Evolutionary conservation across 2,329 filamentous ascomycete genomes (phyloP), one percentile per base, ranked within the genome.

Genomic region (Phoma herbarum): DNA sequence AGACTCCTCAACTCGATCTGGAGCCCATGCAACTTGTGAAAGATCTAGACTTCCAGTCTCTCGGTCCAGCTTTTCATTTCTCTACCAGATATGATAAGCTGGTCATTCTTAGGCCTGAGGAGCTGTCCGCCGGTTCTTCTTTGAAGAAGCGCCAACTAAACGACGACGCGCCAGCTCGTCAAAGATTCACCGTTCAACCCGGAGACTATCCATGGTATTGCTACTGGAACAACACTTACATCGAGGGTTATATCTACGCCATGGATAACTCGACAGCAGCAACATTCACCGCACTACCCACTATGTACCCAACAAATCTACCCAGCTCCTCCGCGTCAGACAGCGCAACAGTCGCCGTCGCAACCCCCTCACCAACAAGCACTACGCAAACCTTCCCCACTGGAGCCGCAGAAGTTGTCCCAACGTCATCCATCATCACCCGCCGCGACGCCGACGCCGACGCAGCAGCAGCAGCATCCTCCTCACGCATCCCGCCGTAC

Each of bases 131-230:
- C 29, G 73, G 71, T 9, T 59, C 68, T 16, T 46, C 52, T 22
- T 39, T 71, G 26, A 60, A 58, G 41, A 59, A 69, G 28, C 67
- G 70, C 10, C 57, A 69, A 49, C 20, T 16, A 3, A 28, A 35
- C 20, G 64, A 66, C 11, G 62, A 66, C 26, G 64, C 65, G 12
- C 55, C 57, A 14, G 74, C 71, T 41, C 66, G 74, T 50, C 77
- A 78, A 57, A 79, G 79, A 37, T 77, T 81, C 62, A 72, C 79
- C 49, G 78, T 81, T 11, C 71, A 78, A 55, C 80, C 82, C n/a
- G 85, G 85, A 9, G 85, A 89, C 33, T 82, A 81, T 58, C 87
- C 88, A 2, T 91, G 88, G 88, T 88, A 86, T 67, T 91, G 88
- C 73, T 85, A 84, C 71, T 91, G 87, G 87, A 90, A 90, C 69